A percentile compares a stretch with the other conserved stretches of the same genome.
These are phyloP conservation scores for Conoideocrella luteorostrata DNA, from an alignment of 2,329 filamentous ascomycete genomes.

Conservation along the genomic window DNA sequence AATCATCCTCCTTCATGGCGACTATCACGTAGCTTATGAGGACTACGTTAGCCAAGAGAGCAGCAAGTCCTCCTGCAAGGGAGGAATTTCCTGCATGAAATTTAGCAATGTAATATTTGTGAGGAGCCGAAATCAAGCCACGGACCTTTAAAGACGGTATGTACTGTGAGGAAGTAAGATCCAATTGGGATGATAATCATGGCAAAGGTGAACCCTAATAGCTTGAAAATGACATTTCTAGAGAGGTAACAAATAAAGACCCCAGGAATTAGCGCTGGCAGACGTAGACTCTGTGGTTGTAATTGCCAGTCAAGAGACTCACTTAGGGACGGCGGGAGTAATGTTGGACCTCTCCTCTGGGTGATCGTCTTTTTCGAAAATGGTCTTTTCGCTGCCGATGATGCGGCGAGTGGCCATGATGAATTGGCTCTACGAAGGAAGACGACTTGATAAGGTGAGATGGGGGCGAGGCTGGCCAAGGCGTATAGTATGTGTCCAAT, in stretches of 20 bases:
- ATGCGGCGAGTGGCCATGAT: constrained; percentile 67
- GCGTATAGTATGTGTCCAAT: no score
- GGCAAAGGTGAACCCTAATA: constrained; percentile 82
- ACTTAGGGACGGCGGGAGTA: constrained; percentile 78
- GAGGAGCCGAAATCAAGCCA: constrained; percentile 2
- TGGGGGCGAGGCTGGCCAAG: no score
- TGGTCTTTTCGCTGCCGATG: constrained; percentile 57
- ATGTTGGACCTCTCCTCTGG: constrained; percentile 60
- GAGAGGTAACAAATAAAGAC: no score
- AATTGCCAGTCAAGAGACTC: no score
- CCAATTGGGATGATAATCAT: constrained; percentile 86
- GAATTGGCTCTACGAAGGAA: neutral
- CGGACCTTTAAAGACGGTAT: constrained; percentile 69
- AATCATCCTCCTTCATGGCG: constrained; percentile 79
- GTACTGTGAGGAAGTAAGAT: constrained; percentile 77
- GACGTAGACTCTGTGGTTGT: no score
- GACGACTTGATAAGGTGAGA: neutral
- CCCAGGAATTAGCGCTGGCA: no score
- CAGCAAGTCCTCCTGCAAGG: constrained; percentile 77
- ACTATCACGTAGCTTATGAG: constrained; percentile 86
- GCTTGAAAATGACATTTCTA: constrained; percentile 81
- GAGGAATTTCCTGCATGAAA: constrained; percentile 68
- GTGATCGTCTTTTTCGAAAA: constrained; percentile 53
- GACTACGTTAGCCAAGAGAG: constrained; percentile 85
- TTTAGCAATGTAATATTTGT: neutral